A percentile compares a stretch with the other conserved stretches of the same genome.
Conservation (phyloP, 2,329 filamentous ascomycete genomes). For the Akanthomyces lecanii region DNA sequence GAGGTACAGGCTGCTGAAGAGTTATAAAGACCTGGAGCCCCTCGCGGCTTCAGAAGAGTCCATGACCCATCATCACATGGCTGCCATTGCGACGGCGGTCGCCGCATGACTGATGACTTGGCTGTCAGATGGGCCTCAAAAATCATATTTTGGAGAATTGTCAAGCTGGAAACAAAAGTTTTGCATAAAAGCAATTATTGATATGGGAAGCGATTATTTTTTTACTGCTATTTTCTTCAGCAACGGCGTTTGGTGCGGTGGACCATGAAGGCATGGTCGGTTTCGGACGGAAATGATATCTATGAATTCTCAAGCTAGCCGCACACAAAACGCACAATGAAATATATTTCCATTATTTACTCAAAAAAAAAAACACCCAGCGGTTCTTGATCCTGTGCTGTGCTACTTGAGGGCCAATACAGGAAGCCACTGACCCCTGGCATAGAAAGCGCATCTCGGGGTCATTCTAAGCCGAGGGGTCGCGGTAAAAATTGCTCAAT, state of each 20-base stretch:
- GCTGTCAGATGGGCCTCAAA: too few relatives aligned
- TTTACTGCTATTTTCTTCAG: not conserved
- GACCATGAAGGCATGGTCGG: not conserved
- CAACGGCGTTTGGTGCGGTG: slow-evolving; percentile 8
- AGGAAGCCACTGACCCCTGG: too few relatives aligned
- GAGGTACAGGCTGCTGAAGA: not conserved
- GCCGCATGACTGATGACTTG: not conserved
- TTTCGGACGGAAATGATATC: not conserved
- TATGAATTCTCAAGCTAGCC: not conserved
- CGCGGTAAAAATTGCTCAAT: too few relatives aligned
- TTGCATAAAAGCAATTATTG: not conserved
- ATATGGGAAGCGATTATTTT: not conserved
- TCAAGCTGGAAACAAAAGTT: not conserved
- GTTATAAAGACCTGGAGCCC: slow-evolving; percentile 10
- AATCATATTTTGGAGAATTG: not conserved
- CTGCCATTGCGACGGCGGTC: slow-evolving; percentile 12
- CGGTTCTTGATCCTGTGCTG: too few relatives aligned
- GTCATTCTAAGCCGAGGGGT: too few relatives aligned
- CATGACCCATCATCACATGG: slow-evolving; percentile 13
- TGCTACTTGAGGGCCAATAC: too few relatives aligned
- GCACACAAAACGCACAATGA: not conserved
- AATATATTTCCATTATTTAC: not conserved
- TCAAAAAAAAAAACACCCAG: too few relatives aligned
- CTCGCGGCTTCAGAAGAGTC: not conserved
- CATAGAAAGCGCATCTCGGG: too few relatives aligned